Percentiles rank a stretch among this genome's conserved stretches.
Evolutionary conservation across 805 yeast species (phyloP).

Genomic region (Lachancea lanzarotensis): DNA sequence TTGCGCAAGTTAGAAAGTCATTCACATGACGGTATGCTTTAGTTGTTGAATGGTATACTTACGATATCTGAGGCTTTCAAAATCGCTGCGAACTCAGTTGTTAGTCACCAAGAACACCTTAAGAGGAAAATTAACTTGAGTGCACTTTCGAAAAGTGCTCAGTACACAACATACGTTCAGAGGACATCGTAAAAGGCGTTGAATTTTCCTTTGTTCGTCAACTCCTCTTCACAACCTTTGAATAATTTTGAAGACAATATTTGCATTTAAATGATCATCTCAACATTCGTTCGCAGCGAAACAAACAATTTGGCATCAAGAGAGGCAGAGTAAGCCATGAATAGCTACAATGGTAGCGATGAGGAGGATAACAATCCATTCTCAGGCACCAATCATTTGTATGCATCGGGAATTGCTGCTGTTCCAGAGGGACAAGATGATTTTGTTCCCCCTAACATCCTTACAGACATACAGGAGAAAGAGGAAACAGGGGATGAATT

Average conservation of each 20-base stretch:
- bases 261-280: no score
- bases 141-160: no score
- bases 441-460: slow-evolving; percentile 6
- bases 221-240: no score
- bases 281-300: no score
- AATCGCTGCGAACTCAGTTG: slow-evolving; percentile 1
- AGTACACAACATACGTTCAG: background rate
- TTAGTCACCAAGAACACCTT: background rate
- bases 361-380: slow-evolving; percentile 38
- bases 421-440: slow-evolving; percentile 17
- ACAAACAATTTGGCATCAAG: no score
- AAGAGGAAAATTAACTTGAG: no score
- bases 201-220: background rate
- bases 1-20: background rate
- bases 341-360: slow-evolving; percentile 20
- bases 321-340: slow-evolving; percentile 9
- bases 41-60: slow-evolving; percentile 10
- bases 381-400: slow-evolving; percentile 33
- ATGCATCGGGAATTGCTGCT: slow-evolving; percentile 34
- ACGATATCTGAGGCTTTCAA: slow-evolving; percentile 31
- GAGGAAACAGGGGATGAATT: slow-evolving; percentile 9
- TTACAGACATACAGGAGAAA: slow-evolving; percentile 8
- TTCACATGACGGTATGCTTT: background rate
- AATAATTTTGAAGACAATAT: no score
- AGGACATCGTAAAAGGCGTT: background rate